Evolutionary conservation across 768 basidiomycete species (phyloP), one percentile per base, ranked within the genome.

Genomic region (Pholiota microspora): DNA sequence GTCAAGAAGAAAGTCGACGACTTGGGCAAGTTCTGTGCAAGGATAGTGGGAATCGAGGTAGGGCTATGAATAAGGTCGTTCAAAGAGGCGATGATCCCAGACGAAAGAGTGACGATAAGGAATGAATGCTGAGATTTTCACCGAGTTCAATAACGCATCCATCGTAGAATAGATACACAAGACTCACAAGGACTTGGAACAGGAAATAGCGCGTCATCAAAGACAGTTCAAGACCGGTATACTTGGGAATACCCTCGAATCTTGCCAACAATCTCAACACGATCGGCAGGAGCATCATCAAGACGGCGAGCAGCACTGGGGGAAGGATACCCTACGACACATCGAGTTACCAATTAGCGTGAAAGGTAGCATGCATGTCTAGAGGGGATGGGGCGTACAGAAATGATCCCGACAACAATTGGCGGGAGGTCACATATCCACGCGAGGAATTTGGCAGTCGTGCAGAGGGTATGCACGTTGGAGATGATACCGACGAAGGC

Each of bases 1-100:
- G 92, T 93, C 50, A 95, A 74, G 85, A 95, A 96, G 82, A 95
- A 95, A 48, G 84, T 94, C 18, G 91, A 91, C 0, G 92, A 86
- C 56, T 78, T 70, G 0, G 97, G 96, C 45, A 99, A 75, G 44
- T 94, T 84, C 16, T 70, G 65, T 0, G 97, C 94, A 45, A 99
- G 75, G 16, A 89, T 73, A 0, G 68, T 77, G 0, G 95, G 88
- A 23, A 90, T 73, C 0, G 81, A 83, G 0, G 77, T 73, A 0
- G 94, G 94, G 69, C 91, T 81, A 49, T 85, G 70, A 18, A 83
- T 68, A 45, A 98, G 69, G 2, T 70, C 66, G 3, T 79, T 74
- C 2, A 97, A 73, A 0, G 94, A 79, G 3, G 86, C 77, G 53
- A 94, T 76, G 59, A 99, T 80, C 51, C 96, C 96, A 2, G 92